These are phyloP conservation scores for Fomitopsis pinicola DNA, from an alignment of 1,284 basidiomycete species.

Conservation along the genomic window DNA sequence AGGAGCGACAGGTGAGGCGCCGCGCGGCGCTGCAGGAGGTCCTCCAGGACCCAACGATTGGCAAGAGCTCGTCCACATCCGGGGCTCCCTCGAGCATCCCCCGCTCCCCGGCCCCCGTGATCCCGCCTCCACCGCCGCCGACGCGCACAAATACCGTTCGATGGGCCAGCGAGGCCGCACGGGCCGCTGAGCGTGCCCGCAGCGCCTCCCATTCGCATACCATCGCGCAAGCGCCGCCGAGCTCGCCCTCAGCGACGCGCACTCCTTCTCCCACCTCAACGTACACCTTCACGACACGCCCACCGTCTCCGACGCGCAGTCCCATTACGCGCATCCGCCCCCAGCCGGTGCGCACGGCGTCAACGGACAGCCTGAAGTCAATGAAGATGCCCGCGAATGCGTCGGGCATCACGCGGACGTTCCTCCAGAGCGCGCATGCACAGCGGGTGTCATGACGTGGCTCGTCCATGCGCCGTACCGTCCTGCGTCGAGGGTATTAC, in stretches of 20 bases:
- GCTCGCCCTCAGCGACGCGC: slow-evolving; percentile 2
- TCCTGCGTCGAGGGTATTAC: not conserved
- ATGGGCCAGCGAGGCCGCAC: slow-evolving; percentile 21
- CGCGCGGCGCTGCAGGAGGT: slow-evolving; percentile 19
- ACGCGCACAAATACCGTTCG: slow-evolving; percentile 12
- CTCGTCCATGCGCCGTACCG: not conserved
- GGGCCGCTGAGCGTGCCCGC: slow-evolving; percentile 19
- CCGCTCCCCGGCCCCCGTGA: slow-evolving; percentile 10
- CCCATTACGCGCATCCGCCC: not conserved
- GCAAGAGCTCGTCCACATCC: slow-evolving; percentile 8
- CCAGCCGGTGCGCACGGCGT: not conserved
- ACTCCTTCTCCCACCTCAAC: not conserved
- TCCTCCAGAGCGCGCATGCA: not conserved
- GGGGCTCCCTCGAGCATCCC: slow-evolving; percentile 5
- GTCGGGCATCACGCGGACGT: not conserved
- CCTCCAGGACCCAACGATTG: slow-evolving; percentile 11
- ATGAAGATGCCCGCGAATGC: not conserved
- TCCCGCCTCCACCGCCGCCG: slow-evolving; percentile 5
- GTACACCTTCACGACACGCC: not conserved
- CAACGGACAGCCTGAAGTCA: not conserved
- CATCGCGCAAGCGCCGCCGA: not conserved
- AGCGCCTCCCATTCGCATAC: not conserved
- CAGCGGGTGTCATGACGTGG: not conserved
- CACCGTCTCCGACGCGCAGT: not conserved
- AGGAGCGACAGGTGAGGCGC: slow-evolving; percentile 15